Base-by-base conservation (phyloP, 2,329 filamentous ascomycete genomes). In the Lachnellula arida region DNA sequence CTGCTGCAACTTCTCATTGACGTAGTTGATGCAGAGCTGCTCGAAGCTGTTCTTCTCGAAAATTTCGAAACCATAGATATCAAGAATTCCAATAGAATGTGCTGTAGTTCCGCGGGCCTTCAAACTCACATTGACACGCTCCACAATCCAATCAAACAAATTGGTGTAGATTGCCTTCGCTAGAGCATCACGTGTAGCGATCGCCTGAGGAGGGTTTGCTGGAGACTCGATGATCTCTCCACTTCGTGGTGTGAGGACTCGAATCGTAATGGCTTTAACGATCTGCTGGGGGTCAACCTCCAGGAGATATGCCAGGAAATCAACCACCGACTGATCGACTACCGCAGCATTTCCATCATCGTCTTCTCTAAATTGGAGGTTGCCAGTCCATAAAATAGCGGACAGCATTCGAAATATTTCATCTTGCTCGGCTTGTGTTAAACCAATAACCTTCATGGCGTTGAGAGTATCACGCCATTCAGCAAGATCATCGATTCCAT, bases 21-120 rank as follows among this genome's bases (percentile, higher is more conserved):
- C 95, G 69, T 97, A 99, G 77, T 99, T 99, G 80, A 99, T 99
- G 75, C 94, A 99, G 7, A 99, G 83, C 74, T 99, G 94, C 72
- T 99, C 94, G 68, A 99, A 99, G 63, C 90, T 97, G 77, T 99
- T 99, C 76, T 93, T 94, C 71, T 99, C 94, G 65, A 99, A 99
- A 64, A 99, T 99, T 71, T 99, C 94, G 68, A 99, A 99, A 2
- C 94, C 94, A 71, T 99, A 99, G 64, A 99, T 99, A 79, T 99
- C 94, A 63, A 99, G 80, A 69, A 99, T 97, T 69, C 94, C 94
- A 64, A 99, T 94, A 2, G 89, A 89, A 71, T 97, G 94, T 43
- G 84, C 77, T 3, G 92, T 82, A 0, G 83, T 75, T 49, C 89
- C 88, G 60, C 86, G 83, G 19, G 93, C 89, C 71, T 89, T 86